Evolutionary conservation across 2,329 filamentous ascomycete species (phyloP).

Genomic region (Geosmithia putterillii): DNA sequence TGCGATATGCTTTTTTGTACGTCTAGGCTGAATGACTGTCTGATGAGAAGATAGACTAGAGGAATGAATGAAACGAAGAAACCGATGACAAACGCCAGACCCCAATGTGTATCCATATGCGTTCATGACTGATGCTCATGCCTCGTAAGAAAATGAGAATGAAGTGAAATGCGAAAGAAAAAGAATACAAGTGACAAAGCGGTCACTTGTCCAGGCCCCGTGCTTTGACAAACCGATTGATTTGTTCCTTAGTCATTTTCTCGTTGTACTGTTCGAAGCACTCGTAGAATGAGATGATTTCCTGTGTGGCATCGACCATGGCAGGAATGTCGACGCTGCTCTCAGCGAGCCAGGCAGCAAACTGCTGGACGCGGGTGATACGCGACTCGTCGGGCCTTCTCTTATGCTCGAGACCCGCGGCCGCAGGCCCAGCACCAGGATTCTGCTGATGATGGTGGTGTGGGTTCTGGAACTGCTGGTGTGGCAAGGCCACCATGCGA

Average conservation of each 20-base stretch:
- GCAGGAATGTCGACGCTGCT: conserved; percentile 75
- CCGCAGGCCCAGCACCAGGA: background rate
- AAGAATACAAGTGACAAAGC: too few relatives aligned
- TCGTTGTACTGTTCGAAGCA: conserved; percentile 49
- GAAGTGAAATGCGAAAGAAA: background rate
- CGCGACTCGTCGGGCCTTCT: conserved; percentile 40
- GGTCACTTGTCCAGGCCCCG: conserved; percentile 41
- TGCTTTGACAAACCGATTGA: conserved; percentile 47
- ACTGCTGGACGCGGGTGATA: conserved; percentile 52
- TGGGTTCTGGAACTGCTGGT: background rate
- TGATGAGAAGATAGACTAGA: background rate
- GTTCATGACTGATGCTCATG: background rate
- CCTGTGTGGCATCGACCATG: conserved; percentile 81
- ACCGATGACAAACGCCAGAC: background rate
- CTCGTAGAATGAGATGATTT: conserved; percentile 83
- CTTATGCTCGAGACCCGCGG: conserved; percentile 16
- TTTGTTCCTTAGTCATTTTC: conserved; percentile 44
- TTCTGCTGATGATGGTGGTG: background rate
- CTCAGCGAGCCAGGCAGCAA: conserved; percentile 71
- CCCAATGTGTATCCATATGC: background rate
- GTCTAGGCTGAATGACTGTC: too few relatives aligned
- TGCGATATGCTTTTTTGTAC: too few relatives aligned
- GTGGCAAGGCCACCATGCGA: conserved; percentile 8
- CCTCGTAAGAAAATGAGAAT: background rate
- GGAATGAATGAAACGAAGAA: background rate